Conservation (phyloP, 2,329 filamentous ascomycete genomes). For the Nigrospora oryzae region DNA sequence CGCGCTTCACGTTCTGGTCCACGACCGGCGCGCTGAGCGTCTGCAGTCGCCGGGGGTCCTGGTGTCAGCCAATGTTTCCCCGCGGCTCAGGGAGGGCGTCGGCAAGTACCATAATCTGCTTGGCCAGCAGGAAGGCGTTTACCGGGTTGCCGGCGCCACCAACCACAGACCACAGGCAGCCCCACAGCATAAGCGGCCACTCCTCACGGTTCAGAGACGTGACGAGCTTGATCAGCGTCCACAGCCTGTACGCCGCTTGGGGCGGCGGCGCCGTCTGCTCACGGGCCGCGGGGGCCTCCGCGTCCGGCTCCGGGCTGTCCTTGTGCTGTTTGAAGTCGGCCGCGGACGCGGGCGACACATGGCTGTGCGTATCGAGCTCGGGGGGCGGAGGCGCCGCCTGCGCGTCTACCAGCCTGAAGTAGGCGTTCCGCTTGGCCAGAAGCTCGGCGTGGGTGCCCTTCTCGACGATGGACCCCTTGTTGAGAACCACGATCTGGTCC, state of each 20-base stretch:
- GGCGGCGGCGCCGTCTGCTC: slow-evolving; percentile 14
- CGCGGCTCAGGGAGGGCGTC: not conserved
- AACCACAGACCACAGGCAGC: slow-evolving; percentile 65
- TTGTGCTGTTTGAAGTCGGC: not conserved
- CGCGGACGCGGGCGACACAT: not conserved
- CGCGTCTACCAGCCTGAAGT: slow-evolving; percentile 69
- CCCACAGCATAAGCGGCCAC: slow-evolving; percentile 61
- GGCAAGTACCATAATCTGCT: slow-evolving; percentile 58
- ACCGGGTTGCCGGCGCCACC: slow-evolving; percentile 74
- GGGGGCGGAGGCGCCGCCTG: not conserved
- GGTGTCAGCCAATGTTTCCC: too few species aligned
- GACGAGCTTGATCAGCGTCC: slow-evolving; percentile 71
- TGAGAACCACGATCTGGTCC: slow-evolving; percentile 50
- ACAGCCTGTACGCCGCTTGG: slow-evolving; percentile 56
- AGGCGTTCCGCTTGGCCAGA: slow-evolving; percentile 55
- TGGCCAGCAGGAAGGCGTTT: slow-evolving; percentile 76
- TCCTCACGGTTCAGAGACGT: slow-evolving; percentile 70
- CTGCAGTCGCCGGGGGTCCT: slow-evolving; percentile 6
- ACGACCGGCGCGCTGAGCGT: slow-evolving; percentile 30
- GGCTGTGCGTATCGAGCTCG: not conserved
- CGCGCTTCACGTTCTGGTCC: slow-evolving; percentile 38
- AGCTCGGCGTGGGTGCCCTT: slow-evolving; percentile 44
- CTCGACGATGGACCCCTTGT: slow-evolving; percentile 42
- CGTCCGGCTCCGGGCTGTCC: not conserved
- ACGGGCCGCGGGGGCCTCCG: not conserved